Conservation (phyloP, 1,139 yeast genomes). For the Debaryomyces sp. region DNA sequence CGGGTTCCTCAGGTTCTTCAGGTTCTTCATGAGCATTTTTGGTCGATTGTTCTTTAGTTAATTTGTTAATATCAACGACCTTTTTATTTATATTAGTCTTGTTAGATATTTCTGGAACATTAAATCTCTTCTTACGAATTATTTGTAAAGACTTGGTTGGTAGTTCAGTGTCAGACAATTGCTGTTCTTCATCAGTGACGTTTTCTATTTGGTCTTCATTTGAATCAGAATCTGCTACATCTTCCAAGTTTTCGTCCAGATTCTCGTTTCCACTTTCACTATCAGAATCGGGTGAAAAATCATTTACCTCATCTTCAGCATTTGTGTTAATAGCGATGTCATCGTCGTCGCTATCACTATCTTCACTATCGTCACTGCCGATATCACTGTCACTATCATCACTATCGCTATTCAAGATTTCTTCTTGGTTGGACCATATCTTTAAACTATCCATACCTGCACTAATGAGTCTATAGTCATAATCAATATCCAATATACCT, state of each 20-base stretch:
- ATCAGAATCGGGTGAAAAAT: slow-evolving; percentile 13
- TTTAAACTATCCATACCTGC: slow-evolving; percentile 82
- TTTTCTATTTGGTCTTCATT: slow-evolving; percentile 15
- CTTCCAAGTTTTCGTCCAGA: slow-evolving; percentile 12
- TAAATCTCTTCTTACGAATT: slow-evolving; percentile 18
- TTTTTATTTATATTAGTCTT: slow-evolving; percentile 10
- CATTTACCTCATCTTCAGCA: slow-evolving; percentile 15
- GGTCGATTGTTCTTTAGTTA: slow-evolving; percentile 13
- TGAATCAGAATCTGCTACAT: background rate
- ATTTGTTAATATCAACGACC: slow-evolving; percentile 23
- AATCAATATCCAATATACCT: slow-evolving; percentile 74
- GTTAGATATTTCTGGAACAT: slow-evolving; percentile 14
- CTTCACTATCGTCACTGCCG: slow-evolving; percentile 16
- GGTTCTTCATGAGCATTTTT: slow-evolving; percentile 14
- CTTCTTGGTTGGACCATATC: slow-evolving; percentile 61
- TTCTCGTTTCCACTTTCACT: slow-evolving; percentile 15
- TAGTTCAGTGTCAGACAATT: slow-evolving; percentile 20
- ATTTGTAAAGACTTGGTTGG: slow-evolving; percentile 16
- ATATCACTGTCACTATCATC: slow-evolving; percentile 14
- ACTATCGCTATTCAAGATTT: slow-evolving; percentile 12
- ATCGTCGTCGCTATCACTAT: slow-evolving; percentile 14
- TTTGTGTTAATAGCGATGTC: slow-evolving; percentile 14
- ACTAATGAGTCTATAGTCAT: slow-evolving; percentile 73
- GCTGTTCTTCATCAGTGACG: slow-evolving; percentile 20
- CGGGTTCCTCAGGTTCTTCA: slow-evolving; percentile 17